Conservation (phyloP, 2,329 filamentous ascomycete genomes). For the Fusarium keratoplasticum region DNA sequence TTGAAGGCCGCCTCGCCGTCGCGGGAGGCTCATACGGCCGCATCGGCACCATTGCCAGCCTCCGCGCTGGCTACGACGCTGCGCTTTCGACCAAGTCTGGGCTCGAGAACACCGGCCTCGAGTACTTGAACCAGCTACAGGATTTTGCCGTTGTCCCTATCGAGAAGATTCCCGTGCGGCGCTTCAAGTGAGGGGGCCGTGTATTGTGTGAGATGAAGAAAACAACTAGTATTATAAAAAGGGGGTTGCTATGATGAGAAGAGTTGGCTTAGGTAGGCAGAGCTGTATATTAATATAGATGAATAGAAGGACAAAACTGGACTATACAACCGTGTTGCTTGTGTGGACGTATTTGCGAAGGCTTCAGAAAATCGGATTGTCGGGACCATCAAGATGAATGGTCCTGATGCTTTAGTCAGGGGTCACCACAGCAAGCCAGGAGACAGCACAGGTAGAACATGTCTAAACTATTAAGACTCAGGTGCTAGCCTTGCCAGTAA, state of each 20-base stretch:
- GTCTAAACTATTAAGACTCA: neutral
- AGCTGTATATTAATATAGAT: slow-evolving; percentile 27
- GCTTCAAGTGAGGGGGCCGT: slow-evolving; percentile 5
- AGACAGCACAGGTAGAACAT: neutral
- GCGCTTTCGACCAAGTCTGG: slow-evolving; percentile 37
- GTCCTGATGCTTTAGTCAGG: neutral
- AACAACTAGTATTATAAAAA: slow-evolving; percentile 1
- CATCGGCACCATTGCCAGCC: slow-evolving; percentile 63
- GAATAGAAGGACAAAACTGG: slow-evolving; percentile 6
- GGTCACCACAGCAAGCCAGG: neutral
- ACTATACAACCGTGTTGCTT: neutral
- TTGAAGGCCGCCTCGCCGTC: slow-evolving; percentile 73
- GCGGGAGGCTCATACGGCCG: slow-evolving; percentile 66
- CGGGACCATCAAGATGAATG: neutral
- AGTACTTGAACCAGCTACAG: slow-evolving; percentile 39
- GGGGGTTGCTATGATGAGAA: neutral
- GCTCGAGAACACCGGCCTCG: slow-evolving; percentile 47
- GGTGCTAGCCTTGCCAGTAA: too few relatives aligned
- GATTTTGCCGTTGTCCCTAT: slow-evolving; percentile 43
- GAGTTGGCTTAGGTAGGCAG: neutral
- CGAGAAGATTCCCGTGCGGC: slow-evolving; percentile 43
- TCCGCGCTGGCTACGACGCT: slow-evolving; percentile 58
- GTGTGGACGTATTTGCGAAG: neutral
- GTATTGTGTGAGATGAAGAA: neutral
- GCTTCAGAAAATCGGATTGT: neutral